Conservation (phyloP, 1,284 basidiomycete species). For the Sporisorium sorghi region DNA sequence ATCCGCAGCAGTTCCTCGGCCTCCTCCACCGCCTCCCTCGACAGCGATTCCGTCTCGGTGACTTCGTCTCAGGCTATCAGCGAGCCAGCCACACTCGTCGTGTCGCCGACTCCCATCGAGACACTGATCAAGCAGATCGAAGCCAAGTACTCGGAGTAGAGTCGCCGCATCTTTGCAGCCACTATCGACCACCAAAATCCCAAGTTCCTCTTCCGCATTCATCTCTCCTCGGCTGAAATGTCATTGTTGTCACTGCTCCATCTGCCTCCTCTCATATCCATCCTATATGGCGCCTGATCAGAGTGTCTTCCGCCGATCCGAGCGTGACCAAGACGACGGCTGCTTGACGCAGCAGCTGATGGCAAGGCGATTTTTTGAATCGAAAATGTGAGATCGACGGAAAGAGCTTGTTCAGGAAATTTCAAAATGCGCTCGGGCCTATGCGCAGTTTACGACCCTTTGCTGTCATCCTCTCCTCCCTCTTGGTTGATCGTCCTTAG, state of each 20-base stretch:
- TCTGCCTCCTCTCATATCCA: background rate
- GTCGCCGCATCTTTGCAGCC: background rate
- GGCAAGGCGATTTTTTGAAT: background rate
- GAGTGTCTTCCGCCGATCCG: background rate
- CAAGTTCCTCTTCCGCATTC: background rate
- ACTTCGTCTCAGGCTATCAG: background rate
- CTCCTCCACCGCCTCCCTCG: background rate
- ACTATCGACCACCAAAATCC: too few species aligned
- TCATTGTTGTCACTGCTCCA: background rate
- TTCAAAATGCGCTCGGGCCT: conserved; percentile 3
- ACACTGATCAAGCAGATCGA: conserved; percentile 18
- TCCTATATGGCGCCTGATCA: background rate
- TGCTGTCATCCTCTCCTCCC: background rate
- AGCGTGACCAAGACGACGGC: background rate
- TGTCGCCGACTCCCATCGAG: background rate
- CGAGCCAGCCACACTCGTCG: background rate
- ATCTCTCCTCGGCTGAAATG: background rate
- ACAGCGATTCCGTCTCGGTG: background rate
- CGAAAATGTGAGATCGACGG: conserved; percentile 2
- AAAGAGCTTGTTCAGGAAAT: background rate
- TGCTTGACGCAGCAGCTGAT: background rate
- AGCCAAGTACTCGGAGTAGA: conserved; percentile 19
- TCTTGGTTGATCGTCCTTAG: background rate
- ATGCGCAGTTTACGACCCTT: background rate
- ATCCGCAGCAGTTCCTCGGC: conserved; percentile 24